Percentiles rank a stretch among this genome's conserved stretches.
Conservation (phyloP, 139 green algal species). For the Ostreobium quekettii region DNA sequence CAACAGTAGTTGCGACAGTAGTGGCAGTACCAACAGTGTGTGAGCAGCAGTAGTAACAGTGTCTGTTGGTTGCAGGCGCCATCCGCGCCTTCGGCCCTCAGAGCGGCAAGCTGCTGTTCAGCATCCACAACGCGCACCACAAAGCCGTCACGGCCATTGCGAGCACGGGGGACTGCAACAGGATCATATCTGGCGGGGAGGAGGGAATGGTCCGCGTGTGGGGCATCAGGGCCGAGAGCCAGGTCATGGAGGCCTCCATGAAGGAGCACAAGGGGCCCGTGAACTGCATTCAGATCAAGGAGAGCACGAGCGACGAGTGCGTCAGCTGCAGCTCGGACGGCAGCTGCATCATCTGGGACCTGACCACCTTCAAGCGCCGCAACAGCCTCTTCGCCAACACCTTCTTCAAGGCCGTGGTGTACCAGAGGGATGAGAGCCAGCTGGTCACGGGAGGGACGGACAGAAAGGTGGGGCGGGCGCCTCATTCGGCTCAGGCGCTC, state of each 20-base stretch:
- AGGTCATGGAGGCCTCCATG: conserved; percentile 64
- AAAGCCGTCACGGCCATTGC: conserved; percentile 65
- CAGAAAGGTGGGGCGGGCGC: conserved; percentile 67
- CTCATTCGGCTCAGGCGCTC: no score
- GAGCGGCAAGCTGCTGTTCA: conserved; percentile 70
- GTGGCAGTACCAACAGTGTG: conserved; percentile 31
- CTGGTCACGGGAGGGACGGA: conserved; percentile 64
- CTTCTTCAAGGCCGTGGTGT: conserved; percentile 65
- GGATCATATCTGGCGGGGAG: conserved; percentile 58
- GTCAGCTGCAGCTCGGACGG: conserved; percentile 65
- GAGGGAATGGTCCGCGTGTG: conserved; percentile 61
- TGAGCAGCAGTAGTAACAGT: no score
- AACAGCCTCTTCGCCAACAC: conserved; percentile 67
- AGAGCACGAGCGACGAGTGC: conserved; percentile 46
- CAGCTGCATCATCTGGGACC: conserved; percentile 81
- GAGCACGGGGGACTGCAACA: conserved; percentile 37
- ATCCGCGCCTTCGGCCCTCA: conserved; percentile 75
- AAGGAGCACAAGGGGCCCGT: conserved; percentile 78
- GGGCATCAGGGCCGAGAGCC: conserved; percentile 43
- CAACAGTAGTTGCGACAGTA: no score
- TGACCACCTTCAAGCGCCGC: conserved; percentile 54
- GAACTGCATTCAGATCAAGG: conserved; percentile 60
- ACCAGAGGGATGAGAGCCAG: conserved; percentile 73
- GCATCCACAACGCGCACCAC: conserved; percentile 71
- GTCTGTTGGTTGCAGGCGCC: conserved; percentile 44